Evolutionary conservation across 1,284 basidiomycete species (phyloP).

Genomic region (Rhodotorula sp.): DNA sequence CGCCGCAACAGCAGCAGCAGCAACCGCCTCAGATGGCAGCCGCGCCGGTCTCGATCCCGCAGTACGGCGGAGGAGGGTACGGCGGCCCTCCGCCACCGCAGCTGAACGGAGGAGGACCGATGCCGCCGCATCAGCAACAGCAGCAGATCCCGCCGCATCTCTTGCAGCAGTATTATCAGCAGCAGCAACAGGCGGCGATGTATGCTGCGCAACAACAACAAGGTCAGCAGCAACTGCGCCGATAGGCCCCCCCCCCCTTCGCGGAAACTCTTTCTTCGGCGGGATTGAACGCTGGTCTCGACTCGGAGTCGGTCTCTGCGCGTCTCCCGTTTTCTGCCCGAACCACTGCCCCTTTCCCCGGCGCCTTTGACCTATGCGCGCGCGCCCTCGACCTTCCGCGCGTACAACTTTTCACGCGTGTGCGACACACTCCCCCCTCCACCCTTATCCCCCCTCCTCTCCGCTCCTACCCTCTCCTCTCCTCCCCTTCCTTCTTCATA

Average conservation of each 20-base stretch:
- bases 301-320: not conserved
- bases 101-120: constrained; percentile 2
- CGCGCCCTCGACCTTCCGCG: too few species aligned
- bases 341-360: not conserved
- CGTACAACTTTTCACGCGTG: too few species aligned
- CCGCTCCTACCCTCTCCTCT: not conserved
- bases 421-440: not conserved
- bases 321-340: not conserved
- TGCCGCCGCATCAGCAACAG: not conserved
- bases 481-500: too few species aligned
- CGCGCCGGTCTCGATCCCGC: constrained; percentile 1
- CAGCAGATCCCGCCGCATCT: constrained; percentile 25
- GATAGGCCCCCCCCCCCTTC: not conserved
- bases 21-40: constrained; percentile 1
- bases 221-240: constrained; percentile 7
- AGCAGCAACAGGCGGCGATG: constrained; percentile 11
- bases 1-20: constrained; percentile 14
- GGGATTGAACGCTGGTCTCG: too few species aligned
- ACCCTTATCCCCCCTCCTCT: not conserved
- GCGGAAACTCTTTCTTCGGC: too few species aligned
- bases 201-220: constrained; percentile 14
- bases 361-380: too few species aligned
- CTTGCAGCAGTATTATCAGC: constrained; percentile 24
- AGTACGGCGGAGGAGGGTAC: not conserved
- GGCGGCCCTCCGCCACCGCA: not conserved